These are phyloP conservation scores for Corrigiola litoralis DNA, from an alignment of 179 eudicot species.

Conservation along the genomic window DNA sequence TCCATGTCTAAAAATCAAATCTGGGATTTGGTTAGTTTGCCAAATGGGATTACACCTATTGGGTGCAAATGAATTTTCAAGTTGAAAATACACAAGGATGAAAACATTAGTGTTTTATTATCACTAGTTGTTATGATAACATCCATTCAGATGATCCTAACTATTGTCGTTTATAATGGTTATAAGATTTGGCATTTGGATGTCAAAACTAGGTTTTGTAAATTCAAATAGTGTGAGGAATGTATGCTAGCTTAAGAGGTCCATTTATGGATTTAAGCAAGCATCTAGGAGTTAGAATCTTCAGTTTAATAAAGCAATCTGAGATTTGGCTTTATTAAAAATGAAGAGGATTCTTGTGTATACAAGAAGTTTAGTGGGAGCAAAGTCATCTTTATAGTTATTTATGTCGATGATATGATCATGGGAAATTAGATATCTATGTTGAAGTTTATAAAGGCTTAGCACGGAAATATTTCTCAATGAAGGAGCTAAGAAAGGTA, in stretches of 20 bases:
- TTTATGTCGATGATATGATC: background rate
- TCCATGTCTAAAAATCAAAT: too few relatives aligned
- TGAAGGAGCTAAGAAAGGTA: background rate
- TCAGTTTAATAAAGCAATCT: background rate
- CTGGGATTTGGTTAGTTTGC: too few relatives aligned
- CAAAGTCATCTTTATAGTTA: background rate
- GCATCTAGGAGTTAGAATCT: background rate
- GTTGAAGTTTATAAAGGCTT: background rate
- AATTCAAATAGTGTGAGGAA: background rate
- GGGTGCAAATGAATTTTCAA: background rate
- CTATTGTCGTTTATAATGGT: background rate
- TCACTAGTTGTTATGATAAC: background rate
- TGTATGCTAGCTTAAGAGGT: background rate
- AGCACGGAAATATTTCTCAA: background rate
- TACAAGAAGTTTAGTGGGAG: background rate
- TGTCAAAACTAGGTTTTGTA: background rate
- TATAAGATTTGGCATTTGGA: background rate
- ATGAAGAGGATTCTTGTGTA: background rate
- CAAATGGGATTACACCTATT: too few relatives aligned
- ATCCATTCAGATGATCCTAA: background rate
- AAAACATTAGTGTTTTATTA: background rate
- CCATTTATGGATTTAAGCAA: background rate
- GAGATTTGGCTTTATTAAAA: background rate
- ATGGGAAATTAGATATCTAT: background rate
- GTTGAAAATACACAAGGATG: background rate